Evolutionary conservation across 495 filamentous ascomycete genomes (phyloP).

Genomic region (Daldinia childiae): DNA sequence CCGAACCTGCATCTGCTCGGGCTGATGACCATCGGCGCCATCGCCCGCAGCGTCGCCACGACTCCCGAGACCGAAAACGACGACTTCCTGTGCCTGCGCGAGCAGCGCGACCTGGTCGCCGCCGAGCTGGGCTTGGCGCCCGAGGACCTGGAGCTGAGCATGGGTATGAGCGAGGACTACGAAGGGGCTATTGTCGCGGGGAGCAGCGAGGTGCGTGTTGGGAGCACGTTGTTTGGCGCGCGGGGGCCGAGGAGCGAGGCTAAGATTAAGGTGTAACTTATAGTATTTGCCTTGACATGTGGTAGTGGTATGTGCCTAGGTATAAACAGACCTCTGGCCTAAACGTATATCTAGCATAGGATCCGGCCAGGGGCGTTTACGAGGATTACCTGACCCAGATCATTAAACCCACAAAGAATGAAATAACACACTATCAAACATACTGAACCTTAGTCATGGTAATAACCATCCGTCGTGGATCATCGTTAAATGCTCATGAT

Average conservation of each 20-base stretch:
- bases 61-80: slow-evolving; percentile 81
- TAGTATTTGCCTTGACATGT: not conserved
- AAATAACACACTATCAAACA: slow-evolving; percentile 1
- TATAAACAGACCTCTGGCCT: no score
- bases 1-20: slow-evolving; percentile 78
- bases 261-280: slow-evolving; percentile 58
- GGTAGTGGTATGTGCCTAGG: no score
- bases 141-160: slow-evolving; percentile 64
- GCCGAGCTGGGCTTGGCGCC: slow-evolving; percentile 53
- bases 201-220: slow-evolving; percentile 92
- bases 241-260: slow-evolving; percentile 78
- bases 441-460: not conserved
- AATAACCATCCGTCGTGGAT: not conserved
- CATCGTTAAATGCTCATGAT: slow-evolving; percentile 12
- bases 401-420: not conserved
- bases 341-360: not conserved
- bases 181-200: slow-evolving; percentile 87
- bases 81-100: slow-evolving; percentile 77
- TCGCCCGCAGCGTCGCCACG: slow-evolving; percentile 78
- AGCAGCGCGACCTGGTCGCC: slow-evolving; percentile 71
- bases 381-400: not conserved
- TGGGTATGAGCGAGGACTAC: slow-evolving; percentile 94
- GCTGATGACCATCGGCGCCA: slow-evolving; percentile 96
- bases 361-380: not conserved
- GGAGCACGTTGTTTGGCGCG: slow-evolving; percentile 91